Evolutionary conservation across 78 protist genomes (phyloP), one percentile per base, ranked within the genome.

Genomic region (Neovahlkampfia damariscottae): DNA sequence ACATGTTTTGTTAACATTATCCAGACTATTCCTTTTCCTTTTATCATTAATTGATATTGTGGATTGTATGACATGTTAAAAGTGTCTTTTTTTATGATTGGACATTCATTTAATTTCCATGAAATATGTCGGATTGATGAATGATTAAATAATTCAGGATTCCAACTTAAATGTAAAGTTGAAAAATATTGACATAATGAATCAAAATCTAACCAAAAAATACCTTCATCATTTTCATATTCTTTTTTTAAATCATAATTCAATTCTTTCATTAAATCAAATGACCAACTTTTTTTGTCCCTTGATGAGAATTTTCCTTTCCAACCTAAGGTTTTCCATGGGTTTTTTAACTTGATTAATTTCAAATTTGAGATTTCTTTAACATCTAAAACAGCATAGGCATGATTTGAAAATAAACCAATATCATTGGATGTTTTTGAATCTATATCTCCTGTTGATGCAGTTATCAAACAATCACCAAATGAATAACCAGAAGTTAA

Each of bases 371-470:
- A 19, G 19, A 69, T n/a, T 19, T 19, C 19, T 34, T 19, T 69
- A 19, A 69, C 70, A 69, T 69, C 72, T n/a, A 69, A 19, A 19
- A 69, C 72, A 69, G 72, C 72, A 69, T 69, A 69, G 38, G 72
- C 72, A 19, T 69, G 72, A 34, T 19, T n/a, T 19, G 72, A 19
- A 19, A n/a, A 19, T n/a, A 69, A 19, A 19, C 72, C 72, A 19
- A 34, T 69, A 38, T 69, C 19, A n/a, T 19, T 69, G 19, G 19
- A 19, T n/a, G 38, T 38, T 19, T n/a, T 69, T 19, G 72, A 19
- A 38, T 19, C 19, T n/a, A n/a, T 19, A 69, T 69, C 19, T 69
- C 70, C 72, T 19, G 70, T 69, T 69, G 70, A 38, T n/a, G 19
- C 19, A n/a, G 72, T 34, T n/a, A 19, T 19, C n/a, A 69, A 19